Percentiles rank a stretch among this genome's conserved stretches.
Evolutionary conservation across 306 rosid species (phyloP).

Genomic region (Spatholobus suberectus): DNA sequence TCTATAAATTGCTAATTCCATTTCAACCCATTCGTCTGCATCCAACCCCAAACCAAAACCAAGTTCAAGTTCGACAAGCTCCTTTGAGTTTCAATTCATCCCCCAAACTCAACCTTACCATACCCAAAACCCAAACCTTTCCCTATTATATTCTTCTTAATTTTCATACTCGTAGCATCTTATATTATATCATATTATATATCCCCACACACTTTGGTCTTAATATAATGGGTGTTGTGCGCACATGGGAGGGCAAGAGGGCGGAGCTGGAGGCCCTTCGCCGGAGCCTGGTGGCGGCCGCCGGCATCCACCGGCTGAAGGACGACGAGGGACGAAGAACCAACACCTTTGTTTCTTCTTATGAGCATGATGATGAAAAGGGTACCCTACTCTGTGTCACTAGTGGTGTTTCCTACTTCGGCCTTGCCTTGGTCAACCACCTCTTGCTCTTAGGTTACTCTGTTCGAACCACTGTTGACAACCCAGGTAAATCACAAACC

Average conservation of each 20-base stretch:
- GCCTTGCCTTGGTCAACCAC: conserved; percentile 69
- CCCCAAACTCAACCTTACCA: neutral
- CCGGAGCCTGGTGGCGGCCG: conserved; percentile 49
- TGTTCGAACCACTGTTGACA: conserved; percentile 68
- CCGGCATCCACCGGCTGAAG: conserved; percentile 59
- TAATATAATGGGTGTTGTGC: conserved; percentile 61
- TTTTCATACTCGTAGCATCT: neutral
- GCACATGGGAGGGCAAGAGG: conserved; percentile 54
- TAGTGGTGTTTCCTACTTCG: conserved; percentile 80
- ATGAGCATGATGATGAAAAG: conserved; percentile 43
- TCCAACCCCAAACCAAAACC: neutral
- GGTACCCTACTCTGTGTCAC: conserved; percentile 72
- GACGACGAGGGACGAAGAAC: conserved; percentile 41
- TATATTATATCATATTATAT: neutral
- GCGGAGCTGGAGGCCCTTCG: conserved; percentile 61
- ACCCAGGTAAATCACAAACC: conserved; percentile 61
- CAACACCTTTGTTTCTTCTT: conserved; percentile 9
- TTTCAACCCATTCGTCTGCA: neutral
- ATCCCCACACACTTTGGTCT: neutral
- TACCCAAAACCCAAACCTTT: neutral
- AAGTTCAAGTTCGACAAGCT: neutral
- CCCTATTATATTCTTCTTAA: neutral
- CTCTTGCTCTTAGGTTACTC: conserved; percentile 80
- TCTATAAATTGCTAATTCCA: neutral
- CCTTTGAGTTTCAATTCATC: neutral